Evolutionary conservation across 140 eudicot species (phyloP).

Genomic region (Anethum foeniculum): DNA sequence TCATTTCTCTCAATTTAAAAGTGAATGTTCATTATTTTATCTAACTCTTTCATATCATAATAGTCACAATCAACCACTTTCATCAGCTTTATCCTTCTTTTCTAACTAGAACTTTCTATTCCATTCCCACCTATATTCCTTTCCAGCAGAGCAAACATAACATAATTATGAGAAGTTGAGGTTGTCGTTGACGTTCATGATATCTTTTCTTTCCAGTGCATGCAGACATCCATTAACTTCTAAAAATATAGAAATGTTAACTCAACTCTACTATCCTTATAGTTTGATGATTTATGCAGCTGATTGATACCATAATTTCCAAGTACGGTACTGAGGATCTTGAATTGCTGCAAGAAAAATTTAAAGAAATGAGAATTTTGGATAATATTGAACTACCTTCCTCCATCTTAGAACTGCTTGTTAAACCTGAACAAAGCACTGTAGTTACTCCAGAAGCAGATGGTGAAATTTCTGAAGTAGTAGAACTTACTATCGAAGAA

Average conservation of each 20-base stretch:
- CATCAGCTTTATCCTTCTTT: background rate
- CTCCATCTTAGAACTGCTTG: constrained; percentile 48
- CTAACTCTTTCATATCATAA: background rate
- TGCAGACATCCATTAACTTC: background rate
- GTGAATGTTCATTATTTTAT: background rate
- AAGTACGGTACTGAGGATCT: constrained; percentile 61
- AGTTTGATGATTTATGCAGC: constrained; percentile 27
- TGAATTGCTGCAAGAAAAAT: constrained; percentile 53
- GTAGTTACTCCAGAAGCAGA: constrained; percentile 24
- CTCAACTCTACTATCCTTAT: constrained; percentile 7
- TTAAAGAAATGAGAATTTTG: constrained; percentile 59
- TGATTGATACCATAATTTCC: constrained; percentile 47
- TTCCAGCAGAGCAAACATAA: background rate
- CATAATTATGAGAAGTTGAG: background rate
- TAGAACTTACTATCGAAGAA: constrained; percentile 27
- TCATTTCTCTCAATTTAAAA: background rate
- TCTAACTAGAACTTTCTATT: background rate
- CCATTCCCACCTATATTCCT: background rate
- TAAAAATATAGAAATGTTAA: background rate
- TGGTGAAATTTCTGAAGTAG: constrained; percentile 25
- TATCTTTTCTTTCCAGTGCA: background rate
- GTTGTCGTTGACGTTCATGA: background rate
- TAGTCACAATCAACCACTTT: background rate
- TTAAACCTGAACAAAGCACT: constrained; percentile 32
- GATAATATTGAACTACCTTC: constrained; percentile 74